Evolutionary conservation across 805 yeast species (phyloP).

Genomic region (Sugiyamaella qingdaonensis): DNA sequence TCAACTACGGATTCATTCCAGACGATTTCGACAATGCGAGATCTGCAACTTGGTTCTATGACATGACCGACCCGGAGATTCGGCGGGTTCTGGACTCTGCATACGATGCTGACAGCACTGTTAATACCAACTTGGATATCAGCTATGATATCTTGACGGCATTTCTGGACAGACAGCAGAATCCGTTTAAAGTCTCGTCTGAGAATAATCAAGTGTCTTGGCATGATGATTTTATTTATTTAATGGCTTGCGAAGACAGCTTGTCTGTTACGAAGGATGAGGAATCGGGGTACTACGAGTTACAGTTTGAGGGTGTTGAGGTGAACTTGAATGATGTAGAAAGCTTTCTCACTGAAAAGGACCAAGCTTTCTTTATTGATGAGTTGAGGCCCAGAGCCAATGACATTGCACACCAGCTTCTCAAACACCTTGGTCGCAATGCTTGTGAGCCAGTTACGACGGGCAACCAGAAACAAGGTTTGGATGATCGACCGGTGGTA

Average conservation of each 20-base stretch:
- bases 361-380: slow-evolving; percentile 4
- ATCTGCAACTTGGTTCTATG: slow-evolving; percentile 18
- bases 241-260: slow-evolving; percentile 23
- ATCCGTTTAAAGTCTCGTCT: slow-evolving; percentile 10
- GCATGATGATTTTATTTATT: slow-evolving; percentile 25
- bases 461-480: background rate
- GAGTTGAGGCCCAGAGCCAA: slow-evolving; percentile 9
- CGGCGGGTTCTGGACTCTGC: slow-evolving; percentile 21
- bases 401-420: background rate
- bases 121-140: slow-evolving; percentile 14
- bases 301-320: slow-evolving; percentile 21
- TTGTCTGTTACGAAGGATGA: slow-evolving; percentile 20
- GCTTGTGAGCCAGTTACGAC: background rate
- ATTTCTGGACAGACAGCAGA: slow-evolving; percentile 22
- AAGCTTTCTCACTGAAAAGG: background rate
- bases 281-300: slow-evolving; percentile 18
- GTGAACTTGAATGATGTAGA: slow-evolving; percentile 20
- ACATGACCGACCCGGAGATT: slow-evolving; percentile 18
- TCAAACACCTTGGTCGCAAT: background rate
- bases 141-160: slow-evolving; percentile 24
- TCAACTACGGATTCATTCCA: slow-evolving; percentile 39
- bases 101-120: slow-evolving; percentile 12
- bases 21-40: slow-evolving; percentile 14
- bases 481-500: background rate
- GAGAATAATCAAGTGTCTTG: slow-evolving; percentile 9